Percentiles rank a stretch among this genome's conserved stretches.
These are phyloP conservation scores for Nasturtium officinale DNA, from an alignment of 345 rosid species.

Conservation along the genomic window DNA sequence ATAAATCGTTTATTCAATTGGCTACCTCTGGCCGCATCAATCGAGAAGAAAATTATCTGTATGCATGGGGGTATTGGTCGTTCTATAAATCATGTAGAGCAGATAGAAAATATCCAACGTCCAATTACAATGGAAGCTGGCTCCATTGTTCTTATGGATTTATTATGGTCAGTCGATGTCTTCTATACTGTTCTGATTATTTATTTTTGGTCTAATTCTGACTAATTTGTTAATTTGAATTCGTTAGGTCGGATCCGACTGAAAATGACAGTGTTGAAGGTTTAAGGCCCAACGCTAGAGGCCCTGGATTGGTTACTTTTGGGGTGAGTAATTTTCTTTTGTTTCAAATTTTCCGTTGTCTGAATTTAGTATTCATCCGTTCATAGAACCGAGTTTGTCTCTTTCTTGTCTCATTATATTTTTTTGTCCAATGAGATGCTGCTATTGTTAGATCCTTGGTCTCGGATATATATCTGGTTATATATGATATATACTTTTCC, in stretches of 20 bases:
- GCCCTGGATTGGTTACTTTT: constrained; percentile 91
- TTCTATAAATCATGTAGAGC: constrained; percentile 88
- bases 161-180: constrained; percentile 65
- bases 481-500: constrained; percentile 8
- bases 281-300: constrained; percentile 89
- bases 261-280: constrained; percentile 96
- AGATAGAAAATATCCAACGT: constrained; percentile 85
- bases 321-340: constrained; percentile 63
- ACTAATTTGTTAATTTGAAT: constrained; percentile 18
- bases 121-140: constrained; percentile 97
- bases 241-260: constrained; percentile 85
- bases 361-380: background rate
- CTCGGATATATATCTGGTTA: background rate
- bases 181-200: constrained; percentile 7
- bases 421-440: constrained; percentile 7
- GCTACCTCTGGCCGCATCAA: constrained; percentile 89
- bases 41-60: constrained; percentile 88
- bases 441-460: background rate
- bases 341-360: constrained; percentile 3
- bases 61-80: constrained; percentile 99
- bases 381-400: background rate
- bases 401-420: background rate
- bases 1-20: constrained; percentile 89
- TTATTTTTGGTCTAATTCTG: constrained; percentile 24
- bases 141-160: constrained; percentile 89